Percentiles rank a stretch among this genome's conserved stretches.
Conservation (phyloP, 2,329 filamentous ascomycete genomes). For the Capronia coronata region DNA sequence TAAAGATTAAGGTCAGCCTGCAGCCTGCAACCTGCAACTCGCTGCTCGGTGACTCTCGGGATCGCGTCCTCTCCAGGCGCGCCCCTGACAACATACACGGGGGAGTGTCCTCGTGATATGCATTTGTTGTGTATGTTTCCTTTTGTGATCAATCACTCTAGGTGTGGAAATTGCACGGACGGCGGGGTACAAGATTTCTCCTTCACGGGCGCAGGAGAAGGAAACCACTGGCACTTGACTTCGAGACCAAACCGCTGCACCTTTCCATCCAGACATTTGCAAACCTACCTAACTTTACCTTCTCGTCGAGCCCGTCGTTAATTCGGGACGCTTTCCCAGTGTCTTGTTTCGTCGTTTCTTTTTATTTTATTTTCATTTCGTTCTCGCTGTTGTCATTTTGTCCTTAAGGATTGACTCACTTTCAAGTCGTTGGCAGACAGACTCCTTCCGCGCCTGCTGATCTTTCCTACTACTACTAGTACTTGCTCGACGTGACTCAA, state of each 20-base stretch:
- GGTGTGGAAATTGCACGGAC: slow-evolving; percentile 3
- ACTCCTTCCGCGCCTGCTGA: background rate
- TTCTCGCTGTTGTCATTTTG: background rate
- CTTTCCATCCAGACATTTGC: background rate
- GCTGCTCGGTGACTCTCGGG: too few relatives aligned
- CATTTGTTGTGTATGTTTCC: background rate
- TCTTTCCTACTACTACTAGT: background rate
- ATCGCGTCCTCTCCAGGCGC: too few relatives aligned
- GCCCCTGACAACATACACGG: background rate
- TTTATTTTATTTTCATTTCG: background rate
- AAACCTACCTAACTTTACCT: background rate
- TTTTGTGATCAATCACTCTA: background rate
- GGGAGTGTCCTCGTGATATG: slow-evolving; percentile 6
- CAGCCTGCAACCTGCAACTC: too few relatives aligned
- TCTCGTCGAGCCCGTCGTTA: background rate
- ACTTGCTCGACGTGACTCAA: too few relatives aligned
- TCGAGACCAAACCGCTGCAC: background rate
- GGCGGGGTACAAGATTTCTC: background rate
- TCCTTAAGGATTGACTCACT: background rate
- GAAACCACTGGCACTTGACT: background rate
- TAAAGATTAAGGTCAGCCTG: too few relatives aligned
- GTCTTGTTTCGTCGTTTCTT: slow-evolving; percentile 2
- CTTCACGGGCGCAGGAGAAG: background rate
- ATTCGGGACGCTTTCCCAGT: background rate
- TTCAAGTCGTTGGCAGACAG: background rate